These are phyloP conservation scores for Rhodotorula sp. DNA, from an alignment of 1,284 basidiomycete genomes.

Conservation along the genomic window DNA sequence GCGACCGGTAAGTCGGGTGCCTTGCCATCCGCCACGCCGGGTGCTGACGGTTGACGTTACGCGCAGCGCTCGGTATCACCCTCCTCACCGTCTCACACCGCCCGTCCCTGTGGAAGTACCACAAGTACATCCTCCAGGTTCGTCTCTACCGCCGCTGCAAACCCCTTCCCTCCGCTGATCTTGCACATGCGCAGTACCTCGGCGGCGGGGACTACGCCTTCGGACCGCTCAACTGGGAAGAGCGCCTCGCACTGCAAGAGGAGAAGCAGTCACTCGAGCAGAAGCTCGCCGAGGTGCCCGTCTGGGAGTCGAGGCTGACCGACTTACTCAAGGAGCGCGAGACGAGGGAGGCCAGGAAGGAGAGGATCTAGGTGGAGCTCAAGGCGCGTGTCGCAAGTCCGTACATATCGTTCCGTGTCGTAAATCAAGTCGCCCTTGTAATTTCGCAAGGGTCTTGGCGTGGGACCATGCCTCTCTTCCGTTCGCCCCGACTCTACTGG, in stretches of 20 bases:
- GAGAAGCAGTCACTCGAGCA: slow-evolving; percentile 46
- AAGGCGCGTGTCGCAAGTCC: too few relatives aligned
- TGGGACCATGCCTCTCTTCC: too few relatives aligned
- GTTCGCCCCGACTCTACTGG: too few relatives aligned
- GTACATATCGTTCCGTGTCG: too few relatives aligned
- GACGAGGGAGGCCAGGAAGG: slow-evolving; percentile 31
- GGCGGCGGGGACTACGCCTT: slow-evolving; percentile 61
- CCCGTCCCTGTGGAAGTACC: slow-evolving; percentile 89
- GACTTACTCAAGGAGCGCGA: slow-evolving; percentile 57
- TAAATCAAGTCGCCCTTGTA: too few relatives aligned
- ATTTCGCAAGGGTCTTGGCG: too few relatives aligned
- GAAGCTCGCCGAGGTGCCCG: slow-evolving; percentile 60
- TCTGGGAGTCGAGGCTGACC: slow-evolving; percentile 71
- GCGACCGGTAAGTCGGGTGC: slow-evolving; percentile 59
- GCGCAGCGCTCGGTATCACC: slow-evolving; percentile 70
- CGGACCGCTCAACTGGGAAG: slow-evolving; percentile 85
- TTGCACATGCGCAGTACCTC: slow-evolving; percentile 44
- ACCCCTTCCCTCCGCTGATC: neutral
- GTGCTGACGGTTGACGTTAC: too few relatives aligned
- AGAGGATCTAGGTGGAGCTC: neutral
- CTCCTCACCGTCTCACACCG: slow-evolving; percentile 87
- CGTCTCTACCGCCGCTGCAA: neutral
- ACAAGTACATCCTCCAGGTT: slow-evolving; percentile 85
- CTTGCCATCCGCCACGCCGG: neutral
- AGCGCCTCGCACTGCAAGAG: slow-evolving; percentile 83